Base-by-base conservation (phyloP, 305 asterid species). In the Ilex paraguariensis region DNA sequence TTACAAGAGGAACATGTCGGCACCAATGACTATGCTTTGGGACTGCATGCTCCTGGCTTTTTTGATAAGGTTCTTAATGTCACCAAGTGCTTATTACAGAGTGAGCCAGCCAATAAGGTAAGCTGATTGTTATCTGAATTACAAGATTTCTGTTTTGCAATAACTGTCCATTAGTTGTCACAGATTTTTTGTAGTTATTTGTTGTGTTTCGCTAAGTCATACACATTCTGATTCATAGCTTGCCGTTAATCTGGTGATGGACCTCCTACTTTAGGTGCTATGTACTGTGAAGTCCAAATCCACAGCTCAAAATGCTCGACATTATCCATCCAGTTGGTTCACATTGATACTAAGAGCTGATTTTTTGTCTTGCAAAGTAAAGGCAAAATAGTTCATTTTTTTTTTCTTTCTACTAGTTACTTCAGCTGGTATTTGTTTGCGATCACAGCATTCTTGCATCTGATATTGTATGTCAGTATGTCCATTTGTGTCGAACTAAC, bases 31-130 rank as follows among this genome's bases (percentile, higher is more conserved):
- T 78, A 73, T 81, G 86, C 98, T 63, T 78, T 93, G 84, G 98
- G 98, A 64, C 76, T 93, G 76, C 98, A 93, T 75, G 96, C 87
- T 64, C 98, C 98, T 67, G 98, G 98, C 7, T 90, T 81, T 81
- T 93, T 78, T 66, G 97, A 93, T 76, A 93, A 90, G 86, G 91
- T 93, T 78, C 80, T 93, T 63, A 80, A 93, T 72, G 81, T 93
- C 58, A 56, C 81, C 57, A 84, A 82, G 71, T 93, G 98, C 76
- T 78, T 93, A 67, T 76, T 93, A 71, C 98, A 93, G 70, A 83
- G 97, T 73, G 89, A 82, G 66, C 78, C 88, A 55, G 96, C 90
- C 48, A 93, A 93, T 68, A 73, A 76, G 95, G 98, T 93, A 77
- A 51, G 61, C 50, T 66, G 61, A 30, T 64, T 56, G 21, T 56